A percentile compares a stretch with the other conserved stretches of the same genome.
Evolutionary conservation across 2,329 filamentous ascomycete species (phyloP).

Genomic region (Orbilia javanica): DNA sequence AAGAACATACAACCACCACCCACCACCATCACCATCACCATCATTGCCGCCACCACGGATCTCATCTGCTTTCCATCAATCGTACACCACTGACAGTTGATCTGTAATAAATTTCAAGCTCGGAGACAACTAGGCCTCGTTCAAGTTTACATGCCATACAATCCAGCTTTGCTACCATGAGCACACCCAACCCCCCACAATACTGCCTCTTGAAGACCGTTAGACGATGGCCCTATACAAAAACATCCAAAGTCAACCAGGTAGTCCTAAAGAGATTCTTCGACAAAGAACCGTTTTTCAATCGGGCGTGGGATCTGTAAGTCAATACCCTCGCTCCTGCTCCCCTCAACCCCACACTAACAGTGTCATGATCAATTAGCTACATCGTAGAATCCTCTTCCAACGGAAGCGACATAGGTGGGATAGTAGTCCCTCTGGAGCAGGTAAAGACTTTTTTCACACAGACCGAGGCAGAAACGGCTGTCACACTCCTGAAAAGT

Average conservation of each 20-base stretch:
- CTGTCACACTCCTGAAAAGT: constrained; percentile 6
- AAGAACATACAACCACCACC: too few species aligned
- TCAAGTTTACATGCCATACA: too few species aligned
- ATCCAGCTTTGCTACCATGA: not conserved
- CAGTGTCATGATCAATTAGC: constrained; percentile 5
- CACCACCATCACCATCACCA: too few species aligned
- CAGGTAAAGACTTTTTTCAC: constrained; percentile 59
- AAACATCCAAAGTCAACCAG: constrained; percentile 59
- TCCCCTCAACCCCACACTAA: not conserved
- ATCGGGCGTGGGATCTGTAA: constrained; percentile 60
- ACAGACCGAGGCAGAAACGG: constrained; percentile 57
- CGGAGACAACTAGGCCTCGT: too few species aligned
- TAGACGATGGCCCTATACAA: constrained; percentile 60
- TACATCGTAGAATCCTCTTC: constrained; percentile 54
- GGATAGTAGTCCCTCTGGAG: constrained; percentile 58
- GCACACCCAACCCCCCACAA: not conserved
- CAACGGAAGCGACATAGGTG: constrained; percentile 41
- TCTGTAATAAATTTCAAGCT: too few species aligned
- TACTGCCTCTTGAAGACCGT: constrained; percentile 56
- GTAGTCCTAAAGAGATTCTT: constrained; percentile 61
- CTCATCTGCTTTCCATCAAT: too few species aligned
- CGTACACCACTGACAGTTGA: too few species aligned
- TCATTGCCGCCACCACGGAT: too few species aligned
- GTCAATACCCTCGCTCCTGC: not conserved
- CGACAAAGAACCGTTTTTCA: constrained; percentile 60